A percentile compares a stretch with the other conserved stretches of the same genome.
phyloP scores from a whole-genome alignment of 345 rosid species.

The Erodium maritimum region DNA sequence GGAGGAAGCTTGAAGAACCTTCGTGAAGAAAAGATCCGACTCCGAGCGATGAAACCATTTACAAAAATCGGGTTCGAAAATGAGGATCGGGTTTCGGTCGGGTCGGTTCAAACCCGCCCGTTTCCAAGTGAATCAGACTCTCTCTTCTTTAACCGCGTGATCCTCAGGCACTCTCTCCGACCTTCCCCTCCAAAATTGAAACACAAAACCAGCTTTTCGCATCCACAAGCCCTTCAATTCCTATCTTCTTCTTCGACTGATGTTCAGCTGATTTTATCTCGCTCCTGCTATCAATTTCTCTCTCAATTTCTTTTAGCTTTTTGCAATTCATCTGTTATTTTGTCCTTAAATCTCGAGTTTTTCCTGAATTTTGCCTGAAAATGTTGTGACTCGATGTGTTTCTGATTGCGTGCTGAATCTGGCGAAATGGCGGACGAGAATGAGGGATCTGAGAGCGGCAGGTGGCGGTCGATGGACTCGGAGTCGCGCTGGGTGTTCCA shows the following conservation, averaged over 20 bases:
- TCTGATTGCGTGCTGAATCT: neutral
- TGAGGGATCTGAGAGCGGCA: conserved; percentile 41
- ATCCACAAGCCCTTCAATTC: neutral
- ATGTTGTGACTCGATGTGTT: neutral
- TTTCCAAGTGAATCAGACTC: too few relatives aligned
- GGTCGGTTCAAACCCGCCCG: too few relatives aligned
- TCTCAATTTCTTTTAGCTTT: neutral
- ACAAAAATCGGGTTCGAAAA: too few relatives aligned
- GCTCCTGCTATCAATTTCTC: neutral
- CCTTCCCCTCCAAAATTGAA: neutral
- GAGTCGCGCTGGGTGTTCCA: conserved; percentile 96
- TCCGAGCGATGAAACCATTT: too few relatives aligned
- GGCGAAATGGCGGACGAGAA: conserved; percentile 49
- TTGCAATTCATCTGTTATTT: neutral
- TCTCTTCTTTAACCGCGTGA: too few relatives aligned
- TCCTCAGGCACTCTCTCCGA: neutral
- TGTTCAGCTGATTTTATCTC: neutral
- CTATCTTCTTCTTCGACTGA: neutral
- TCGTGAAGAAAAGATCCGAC: too few relatives aligned
- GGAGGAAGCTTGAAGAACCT: too few relatives aligned
- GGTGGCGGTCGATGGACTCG: conserved; percentile 60
- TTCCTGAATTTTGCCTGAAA: neutral
- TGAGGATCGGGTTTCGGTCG: too few relatives aligned
- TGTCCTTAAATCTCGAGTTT: neutral
- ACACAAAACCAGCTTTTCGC: too few relatives aligned